A percentile compares a stretch with the other conserved stretches of the same genome.
These are phyloP conservation scores for Ogataea pignaliae DNA, from an alignment of 805 yeast genomes.

Conservation along the genomic window DNA sequence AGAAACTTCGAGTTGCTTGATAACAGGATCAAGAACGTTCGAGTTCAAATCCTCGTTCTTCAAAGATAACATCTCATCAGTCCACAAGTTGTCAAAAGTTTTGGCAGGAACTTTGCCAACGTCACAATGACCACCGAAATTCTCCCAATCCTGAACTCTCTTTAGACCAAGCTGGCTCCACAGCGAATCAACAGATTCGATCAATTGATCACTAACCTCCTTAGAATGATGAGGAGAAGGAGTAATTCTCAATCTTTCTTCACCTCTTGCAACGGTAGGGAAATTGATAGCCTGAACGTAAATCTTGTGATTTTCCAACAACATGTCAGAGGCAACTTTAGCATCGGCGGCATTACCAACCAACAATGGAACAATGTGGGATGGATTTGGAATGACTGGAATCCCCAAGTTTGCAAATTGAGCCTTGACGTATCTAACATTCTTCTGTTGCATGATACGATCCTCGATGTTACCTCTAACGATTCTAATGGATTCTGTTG, in stretches of 20 bases:
- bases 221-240: conserved; percentile 96
- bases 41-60: conserved; percentile 60
- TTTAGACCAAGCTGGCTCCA: conserved; percentile 71
- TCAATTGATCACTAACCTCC: conserved; percentile 68
- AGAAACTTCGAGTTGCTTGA: conserved; percentile 62
- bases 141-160: conserved; percentile 73
- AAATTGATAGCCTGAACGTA: conserved; percentile 98
- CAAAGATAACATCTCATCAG: conserved; percentile 68
- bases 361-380: conserved; percentile 93
- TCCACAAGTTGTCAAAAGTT: conserved; percentile 74
- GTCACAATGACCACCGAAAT: conserved; percentile 84
- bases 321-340: conserved; percentile 82
- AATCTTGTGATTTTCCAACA: conserved; percentile 77
- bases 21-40: conserved; percentile 60
- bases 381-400: conserved; percentile 96
- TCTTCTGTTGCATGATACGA: conserved; percentile 79
- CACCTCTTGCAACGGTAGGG: conserved; percentile 96
- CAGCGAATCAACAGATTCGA: conserved; percentile 75
- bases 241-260: conserved; percentile 95
- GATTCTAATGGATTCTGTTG: conserved; percentile 78
- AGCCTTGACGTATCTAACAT: conserved; percentile 80
- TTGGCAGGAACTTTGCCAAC: conserved; percentile 55
- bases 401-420: conserved; percentile 67
- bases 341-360: conserved; percentile 94
- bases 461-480: conserved; percentile 74